phyloP scores from a whole-genome alignment of 2,329 filamentous ascomycete genomes.

The Monilinia laxa region DNA sequence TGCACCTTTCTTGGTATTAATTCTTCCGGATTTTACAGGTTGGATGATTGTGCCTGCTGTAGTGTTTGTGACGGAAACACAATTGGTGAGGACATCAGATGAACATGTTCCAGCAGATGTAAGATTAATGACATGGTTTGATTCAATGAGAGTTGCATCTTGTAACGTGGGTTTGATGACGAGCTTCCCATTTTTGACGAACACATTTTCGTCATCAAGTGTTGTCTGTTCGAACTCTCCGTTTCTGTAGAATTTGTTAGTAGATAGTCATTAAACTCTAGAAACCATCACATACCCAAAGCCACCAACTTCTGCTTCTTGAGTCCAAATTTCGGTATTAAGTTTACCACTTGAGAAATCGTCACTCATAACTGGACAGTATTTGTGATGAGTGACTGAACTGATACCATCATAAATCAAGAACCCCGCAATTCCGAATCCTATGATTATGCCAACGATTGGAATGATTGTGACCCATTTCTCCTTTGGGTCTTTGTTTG shows the following conservation, averaged over 20 bases:
- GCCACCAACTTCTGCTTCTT: conserved; percentile 48
- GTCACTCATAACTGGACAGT: conserved; percentile 53
- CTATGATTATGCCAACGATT: conserved; percentile 66
- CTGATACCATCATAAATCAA: conserved; percentile 73
- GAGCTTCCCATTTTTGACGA: conserved; percentile 65
- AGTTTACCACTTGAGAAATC: conserved; percentile 52
- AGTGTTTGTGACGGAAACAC: conserved; percentile 70
- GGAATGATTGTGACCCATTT: conserved; percentile 86
- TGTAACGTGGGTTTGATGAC: conserved; percentile 77
- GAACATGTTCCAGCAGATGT: conserved; percentile 66
- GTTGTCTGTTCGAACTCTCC: conserved; percentile 82
- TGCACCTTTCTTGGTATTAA: conserved; percentile 70
- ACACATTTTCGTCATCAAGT: conserved; percentile 69
- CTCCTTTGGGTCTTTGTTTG: conserved; percentile 72
- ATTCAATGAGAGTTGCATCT: conserved; percentile 62
- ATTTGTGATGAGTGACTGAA: conserved; percentile 69
- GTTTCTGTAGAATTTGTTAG: conserved; percentile 52
- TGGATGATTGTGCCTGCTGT: conserved; percentile 77
- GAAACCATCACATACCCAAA: conserved; percentile 55
- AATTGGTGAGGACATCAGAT: conserved; percentile 57
- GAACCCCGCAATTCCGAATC: conserved; percentile 66
- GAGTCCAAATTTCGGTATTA: conserved; percentile 49
- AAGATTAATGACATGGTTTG: conserved; percentile 68
- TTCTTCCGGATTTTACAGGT: conserved; percentile 73
- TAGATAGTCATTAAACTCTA: conserved; percentile 39